phyloP scores from a whole-genome alignment of 192 early-diverging fungal genomes.

The Mortierella alpina region DNA sequence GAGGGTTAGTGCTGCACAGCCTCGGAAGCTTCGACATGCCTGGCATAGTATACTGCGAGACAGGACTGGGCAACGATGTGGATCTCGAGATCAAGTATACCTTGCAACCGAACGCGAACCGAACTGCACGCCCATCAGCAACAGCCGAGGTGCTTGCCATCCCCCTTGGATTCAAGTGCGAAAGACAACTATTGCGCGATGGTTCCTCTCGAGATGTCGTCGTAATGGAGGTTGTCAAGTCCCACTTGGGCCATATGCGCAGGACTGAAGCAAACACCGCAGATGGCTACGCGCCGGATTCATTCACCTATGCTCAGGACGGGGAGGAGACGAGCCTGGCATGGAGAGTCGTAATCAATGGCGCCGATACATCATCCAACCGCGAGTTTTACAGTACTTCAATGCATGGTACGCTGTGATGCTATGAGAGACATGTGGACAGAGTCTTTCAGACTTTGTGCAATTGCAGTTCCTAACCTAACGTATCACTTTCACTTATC shows the following conservation, averaged over 20 bases:
- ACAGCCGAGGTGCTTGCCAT: conserved; percentile 1
- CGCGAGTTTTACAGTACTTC: conserved; percentile 10
- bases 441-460: too few relatives aligned
- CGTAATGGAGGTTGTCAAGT: conserved; percentile 2
- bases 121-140: background rate
- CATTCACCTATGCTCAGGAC: background rate
- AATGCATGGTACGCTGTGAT: conserved; percentile 4
- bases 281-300: background rate
- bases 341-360: background rate
- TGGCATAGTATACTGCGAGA: background rate
- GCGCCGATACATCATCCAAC: background rate
- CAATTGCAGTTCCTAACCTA: background rate
- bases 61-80: conserved; percentile 15
- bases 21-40: conserved; percentile 11
- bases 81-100: conserved; percentile 10
- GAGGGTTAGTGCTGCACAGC: conserved; percentile 6
- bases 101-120: background rate
- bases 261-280: too few relatives aligned
- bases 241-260: too few relatives aligned
- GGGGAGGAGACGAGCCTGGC: background rate
- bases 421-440: background rate
- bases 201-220: background rate
- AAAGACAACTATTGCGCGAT: background rate
- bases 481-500: background rate
- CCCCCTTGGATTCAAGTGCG: conserved; percentile 15